Percentiles rank a stretch among this genome's conserved stretches.
phyloP scores from a whole-genome alignment of 305 asterid genomes.

The Solanum hybrid region DNA sequence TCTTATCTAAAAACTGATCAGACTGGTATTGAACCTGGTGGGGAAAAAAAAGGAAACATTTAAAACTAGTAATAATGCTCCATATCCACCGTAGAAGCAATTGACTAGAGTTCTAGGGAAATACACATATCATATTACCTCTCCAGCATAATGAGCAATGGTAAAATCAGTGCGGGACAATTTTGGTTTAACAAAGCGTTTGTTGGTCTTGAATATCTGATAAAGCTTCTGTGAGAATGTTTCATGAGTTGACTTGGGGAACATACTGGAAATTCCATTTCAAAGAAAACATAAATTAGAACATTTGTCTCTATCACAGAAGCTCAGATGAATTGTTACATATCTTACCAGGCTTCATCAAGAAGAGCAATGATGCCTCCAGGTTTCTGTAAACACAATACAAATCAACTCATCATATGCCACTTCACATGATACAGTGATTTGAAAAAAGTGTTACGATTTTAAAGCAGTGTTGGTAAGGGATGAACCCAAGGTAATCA shows the following conservation, averaged over 20 bases:
- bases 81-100: slow-evolving; percentile 10
- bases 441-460: neutral
- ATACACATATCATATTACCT: slow-evolving; percentile 42
- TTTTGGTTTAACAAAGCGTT: slow-evolving; percentile 89
- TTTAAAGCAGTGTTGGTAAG: neutral
- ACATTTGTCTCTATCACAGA: neutral
- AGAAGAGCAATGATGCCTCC: slow-evolving; percentile 96
- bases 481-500: neutral
- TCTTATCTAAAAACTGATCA: slow-evolving; percentile 84
- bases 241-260: slow-evolving; percentile 94
- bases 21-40: slow-evolving; percentile 81
- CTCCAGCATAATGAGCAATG: slow-evolving; percentile 95
- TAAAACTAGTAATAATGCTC: slow-evolving; percentile 1
- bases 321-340: neutral
- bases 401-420: neutral
- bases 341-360: slow-evolving; percentile 86
- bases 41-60: slow-evolving; percentile 6
- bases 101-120: slow-evolving; percentile 1
- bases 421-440: neutral
- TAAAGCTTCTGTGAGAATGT: slow-evolving; percentile 87
- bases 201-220: slow-evolving; percentile 79
- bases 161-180: slow-evolving; percentile 84
- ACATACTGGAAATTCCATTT: slow-evolving; percentile 61
- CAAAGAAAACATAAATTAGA: slow-evolving; percentile 11
- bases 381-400: slow-evolving; percentile 62